Conservation (phyloP, 306 rosid species). For the Cicer arietinum region DNA sequence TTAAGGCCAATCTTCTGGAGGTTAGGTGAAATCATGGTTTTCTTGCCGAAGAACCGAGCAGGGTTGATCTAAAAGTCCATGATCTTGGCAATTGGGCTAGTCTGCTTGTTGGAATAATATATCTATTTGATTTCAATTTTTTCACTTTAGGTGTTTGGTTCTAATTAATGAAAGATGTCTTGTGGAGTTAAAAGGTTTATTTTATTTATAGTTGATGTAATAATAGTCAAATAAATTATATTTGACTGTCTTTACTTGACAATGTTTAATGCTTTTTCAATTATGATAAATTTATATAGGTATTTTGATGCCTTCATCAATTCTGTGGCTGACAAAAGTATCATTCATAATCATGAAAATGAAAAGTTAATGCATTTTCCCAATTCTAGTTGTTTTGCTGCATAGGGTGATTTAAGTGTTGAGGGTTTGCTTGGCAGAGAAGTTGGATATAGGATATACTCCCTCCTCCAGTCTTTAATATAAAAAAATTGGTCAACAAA, state of each 20-base stretch:
- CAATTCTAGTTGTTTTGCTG: too few species aligned
- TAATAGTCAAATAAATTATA: not conserved
- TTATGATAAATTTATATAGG: not conserved
- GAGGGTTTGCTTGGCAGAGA: too few species aligned
- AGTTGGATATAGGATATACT: too few species aligned
- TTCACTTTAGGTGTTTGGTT: slow-evolving; percentile 10
- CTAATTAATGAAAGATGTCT: not conserved
- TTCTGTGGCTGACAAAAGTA: slow-evolving; percentile 16
- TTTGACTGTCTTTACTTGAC: slow-evolving; percentile 22
- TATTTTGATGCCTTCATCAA: slow-evolving; percentile 1
- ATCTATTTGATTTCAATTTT: slow-evolving; percentile 24
- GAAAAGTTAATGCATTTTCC: too few species aligned
- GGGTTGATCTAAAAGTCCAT: slow-evolving; percentile 39
- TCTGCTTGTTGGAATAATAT: slow-evolving; percentile 42
- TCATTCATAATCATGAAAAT: not conserved
- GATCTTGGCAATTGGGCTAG: slow-evolving; percentile 33
- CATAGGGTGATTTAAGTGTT: too few species aligned
- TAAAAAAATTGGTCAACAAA: too few species aligned
- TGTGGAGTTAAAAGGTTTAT: slow-evolving; percentile 21
- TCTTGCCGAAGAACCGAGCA: slow-evolving; percentile 44
- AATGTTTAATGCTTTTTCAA: not conserved
- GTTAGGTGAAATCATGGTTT: slow-evolving; percentile 43
- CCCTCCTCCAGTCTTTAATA: too few species aligned
- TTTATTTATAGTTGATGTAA: slow-evolving; percentile 6
- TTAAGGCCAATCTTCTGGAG: slow-evolving; percentile 38